Evolutionary conservation across 345 rosid species (phyloP).

Genomic region (Excoecaria agallocha): DNA sequence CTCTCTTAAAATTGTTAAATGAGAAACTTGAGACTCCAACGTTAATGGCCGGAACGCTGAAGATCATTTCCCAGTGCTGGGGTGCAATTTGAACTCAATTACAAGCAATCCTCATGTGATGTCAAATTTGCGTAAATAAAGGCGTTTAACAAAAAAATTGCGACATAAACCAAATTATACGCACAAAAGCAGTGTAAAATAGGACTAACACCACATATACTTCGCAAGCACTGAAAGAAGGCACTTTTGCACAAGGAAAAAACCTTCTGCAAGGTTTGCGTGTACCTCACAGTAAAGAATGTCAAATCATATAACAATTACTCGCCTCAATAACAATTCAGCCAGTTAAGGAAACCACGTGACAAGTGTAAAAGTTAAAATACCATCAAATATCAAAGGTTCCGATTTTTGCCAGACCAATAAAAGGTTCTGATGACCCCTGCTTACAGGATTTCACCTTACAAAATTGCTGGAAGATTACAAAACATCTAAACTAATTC

Average conservation of each 20-base stretch:
- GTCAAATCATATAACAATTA: not conserved
- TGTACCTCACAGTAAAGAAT: not conserved
- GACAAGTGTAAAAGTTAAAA: not conserved
- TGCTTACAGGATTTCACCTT: not conserved
- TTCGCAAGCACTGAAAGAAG: not conserved
- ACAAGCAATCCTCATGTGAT: too few relatives aligned
- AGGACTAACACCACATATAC: not conserved
- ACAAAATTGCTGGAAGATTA: conserved; percentile 7
- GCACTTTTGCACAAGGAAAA: not conserved
- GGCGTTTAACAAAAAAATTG: too few relatives aligned
- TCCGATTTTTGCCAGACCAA: not conserved
- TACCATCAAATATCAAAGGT: not conserved
- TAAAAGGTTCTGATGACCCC: not conserved
- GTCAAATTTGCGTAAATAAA: too few relatives aligned
- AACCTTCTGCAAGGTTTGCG: too few relatives aligned
- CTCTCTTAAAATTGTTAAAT: too few relatives aligned
- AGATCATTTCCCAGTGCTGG: too few relatives aligned
- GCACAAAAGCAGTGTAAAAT: too few relatives aligned
- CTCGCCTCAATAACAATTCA: not conserved
- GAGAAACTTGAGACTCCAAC: too few relatives aligned
- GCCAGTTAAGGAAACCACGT: not conserved
- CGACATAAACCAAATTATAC: too few relatives aligned
- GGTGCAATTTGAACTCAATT: too few relatives aligned
- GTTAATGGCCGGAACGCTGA: too few relatives aligned
- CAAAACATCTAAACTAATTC: not conserved